A percentile compares a stretch with the other conserved stretches of the same genome.
Evolutionary conservation across 495 filamentous ascomycete species (phyloP).

Genomic region (Geoglossum glabrum): DNA sequence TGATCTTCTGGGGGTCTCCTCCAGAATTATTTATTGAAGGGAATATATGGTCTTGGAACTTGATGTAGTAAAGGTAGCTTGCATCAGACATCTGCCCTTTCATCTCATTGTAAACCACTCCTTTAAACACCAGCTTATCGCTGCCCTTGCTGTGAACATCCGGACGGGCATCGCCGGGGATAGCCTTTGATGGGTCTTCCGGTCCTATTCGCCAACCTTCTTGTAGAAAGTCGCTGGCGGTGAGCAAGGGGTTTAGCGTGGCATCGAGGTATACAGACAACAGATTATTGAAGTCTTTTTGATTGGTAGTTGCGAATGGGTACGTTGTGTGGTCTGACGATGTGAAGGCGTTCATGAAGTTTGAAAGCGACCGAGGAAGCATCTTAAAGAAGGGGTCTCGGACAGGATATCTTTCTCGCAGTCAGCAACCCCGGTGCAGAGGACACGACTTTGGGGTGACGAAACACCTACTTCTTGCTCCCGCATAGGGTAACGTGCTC

Average conservation of each 20-base stretch:
- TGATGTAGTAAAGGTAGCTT: conserved; percentile 84
- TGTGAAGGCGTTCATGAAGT: conserved; percentile 99
- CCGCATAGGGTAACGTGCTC: conserved; percentile 95
- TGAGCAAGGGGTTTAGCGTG: conserved; percentile 71
- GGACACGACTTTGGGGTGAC: background rate
- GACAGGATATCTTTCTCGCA: conserved; percentile 55
- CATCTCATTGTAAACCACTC: conserved; percentile 99
- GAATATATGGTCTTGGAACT: conserved; percentile 85
- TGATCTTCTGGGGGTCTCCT: conserved; percentile 88
- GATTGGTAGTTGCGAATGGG: conserved; percentile 94
- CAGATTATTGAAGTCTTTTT: conserved; percentile 84
- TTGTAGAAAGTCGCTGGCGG: conserved; percentile 79
- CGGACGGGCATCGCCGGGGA: conserved; percentile 18
- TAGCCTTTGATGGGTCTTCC: conserved; percentile 48
- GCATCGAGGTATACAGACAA: conserved; percentile 94
- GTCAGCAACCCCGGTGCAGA: conserved; percentile 8
- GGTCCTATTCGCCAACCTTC: conserved; percentile 94
- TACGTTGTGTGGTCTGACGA: conserved; percentile 94
- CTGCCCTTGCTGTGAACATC: conserved; percentile 20
- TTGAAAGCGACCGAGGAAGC: conserved; percentile 88
- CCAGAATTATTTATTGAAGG: conserved; percentile 89
- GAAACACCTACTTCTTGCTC: conserved; percentile 58
- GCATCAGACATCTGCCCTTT: conserved; percentile 98
- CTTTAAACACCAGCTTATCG: conserved; percentile 64
- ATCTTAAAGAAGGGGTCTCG: conserved; percentile 99